Evolutionary conservation across 169 alveolate species (phyloP), one percentile per base, ranked within the genome.

Genomic region (Theileria sp.): DNA sequence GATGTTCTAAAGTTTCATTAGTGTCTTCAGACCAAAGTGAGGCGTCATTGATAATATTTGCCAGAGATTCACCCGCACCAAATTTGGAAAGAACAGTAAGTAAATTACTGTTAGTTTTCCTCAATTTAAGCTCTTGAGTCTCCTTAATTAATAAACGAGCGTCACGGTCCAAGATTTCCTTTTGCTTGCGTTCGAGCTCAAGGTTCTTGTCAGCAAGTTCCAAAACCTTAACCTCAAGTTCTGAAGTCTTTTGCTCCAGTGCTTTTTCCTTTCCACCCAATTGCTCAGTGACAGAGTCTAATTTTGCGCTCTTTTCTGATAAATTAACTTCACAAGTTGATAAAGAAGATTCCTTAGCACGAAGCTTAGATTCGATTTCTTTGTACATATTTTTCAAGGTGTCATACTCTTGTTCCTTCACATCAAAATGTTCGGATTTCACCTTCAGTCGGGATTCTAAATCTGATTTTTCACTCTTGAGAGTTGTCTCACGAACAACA

Each of bases 141-240:
- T 66, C 58, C 75, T 36, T 66, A n/a, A 66, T 8, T 19, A 36
- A 64, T 25, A 66, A 25, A 19, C 32, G 67, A 21, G 36, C 75
- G 51, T 66, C 61, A 19, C 38, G 30, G 51, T 28, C 75, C 0
- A 66, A 17, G 15, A 66, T n/a, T 21, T 66, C 75, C 51, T 66
- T 66, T 38, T 66, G 61, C 64, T 10, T 66, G 17, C 34, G 51
- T 28, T 66, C 75, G 19, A 66, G 44, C 23, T 66, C 75, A 28
- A 36, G 51, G 64, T 38, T 25, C 75, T 66, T 66, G 75, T 66
- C 34, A n/a, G 26, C 38, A 19, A 66, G 38, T 25, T 66, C 75
- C 75, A 26, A 19, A 28, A 36, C 58, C 75, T 66, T 66, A 21
- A 5, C 75, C 30, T 66, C 75, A 25, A 21, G 34, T 66, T 66